A percentile compares a stretch with the other conserved stretches of the same genome.
phyloP scores from a whole-genome alignment of 805 yeast genomes.

The Candida insectorum region DNA sequence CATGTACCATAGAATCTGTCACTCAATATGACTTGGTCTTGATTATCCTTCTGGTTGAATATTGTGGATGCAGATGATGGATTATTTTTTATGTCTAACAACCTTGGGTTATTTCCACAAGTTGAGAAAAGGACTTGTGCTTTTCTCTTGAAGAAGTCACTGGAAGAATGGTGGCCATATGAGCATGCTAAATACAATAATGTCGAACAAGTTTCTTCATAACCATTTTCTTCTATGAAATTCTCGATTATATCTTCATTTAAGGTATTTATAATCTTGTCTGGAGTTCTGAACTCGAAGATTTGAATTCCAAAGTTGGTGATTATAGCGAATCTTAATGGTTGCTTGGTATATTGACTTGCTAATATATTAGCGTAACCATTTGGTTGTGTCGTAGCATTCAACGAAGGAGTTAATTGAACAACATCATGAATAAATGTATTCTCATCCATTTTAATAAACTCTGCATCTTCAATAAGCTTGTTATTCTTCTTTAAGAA shows the following conservation, averaged over 20 bases:
- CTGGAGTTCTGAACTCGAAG: conserved; percentile 77
- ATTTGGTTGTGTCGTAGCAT: conserved; percentile 68
- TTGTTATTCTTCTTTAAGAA: conserved; percentile 68
- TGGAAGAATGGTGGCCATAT: conserved; percentile 53
- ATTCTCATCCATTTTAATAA: conserved; percentile 37
- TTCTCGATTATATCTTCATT: conserved; percentile 64
- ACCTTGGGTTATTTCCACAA: conserved; percentile 51
- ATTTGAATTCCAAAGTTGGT: conserved; percentile 77
- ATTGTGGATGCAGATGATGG: conserved; percentile 5
- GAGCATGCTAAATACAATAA: conserved; percentile 83
- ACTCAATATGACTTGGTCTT: conserved; percentile 81
- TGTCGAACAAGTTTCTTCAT: conserved; percentile 86
- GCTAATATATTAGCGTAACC: conserved; percentile 88
- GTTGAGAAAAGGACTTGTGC: conserved; percentile 51
- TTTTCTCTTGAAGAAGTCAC: conserved; percentile 37
- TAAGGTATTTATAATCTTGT: conserved; percentile 66
- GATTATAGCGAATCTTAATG: conserved; percentile 74
- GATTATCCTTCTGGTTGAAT: conserved; percentile 19
- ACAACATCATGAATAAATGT: conserved; percentile 65
- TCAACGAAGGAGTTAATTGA: conserved; percentile 65
- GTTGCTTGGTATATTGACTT: conserved; percentile 68
- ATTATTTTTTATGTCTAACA: conserved; percentile 15
- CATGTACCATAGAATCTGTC: conserved; percentile 90
- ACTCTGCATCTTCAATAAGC: conserved; percentile 78
- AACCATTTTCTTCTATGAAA: conserved; percentile 76